Evolutionary conservation across 2,329 filamentous ascomycete species (phyloP).

Genomic region (Pyrenochaeta sp.): DNA sequence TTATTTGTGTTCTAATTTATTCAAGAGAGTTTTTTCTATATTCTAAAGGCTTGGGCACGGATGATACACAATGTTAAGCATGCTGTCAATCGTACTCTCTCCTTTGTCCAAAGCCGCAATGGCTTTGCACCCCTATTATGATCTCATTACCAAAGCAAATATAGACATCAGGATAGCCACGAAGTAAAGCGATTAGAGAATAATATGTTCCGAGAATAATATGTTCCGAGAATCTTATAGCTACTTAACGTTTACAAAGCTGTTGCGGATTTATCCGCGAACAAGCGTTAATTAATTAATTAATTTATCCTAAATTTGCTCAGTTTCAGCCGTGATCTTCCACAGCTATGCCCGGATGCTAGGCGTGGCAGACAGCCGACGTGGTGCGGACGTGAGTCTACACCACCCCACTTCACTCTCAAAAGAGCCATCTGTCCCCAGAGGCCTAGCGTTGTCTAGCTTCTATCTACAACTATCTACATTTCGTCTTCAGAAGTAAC

Average conservation of each 20-base stretch:
- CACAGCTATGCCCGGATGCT: conserved; percentile 15
- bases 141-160: neutral
- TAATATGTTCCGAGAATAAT: no score
- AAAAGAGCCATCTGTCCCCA: conserved; percentile 9
- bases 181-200: no score
- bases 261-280: neutral
- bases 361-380: conserved; percentile 16
- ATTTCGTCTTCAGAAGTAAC: conserved; percentile 11
- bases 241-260: no score
- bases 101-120: no score
- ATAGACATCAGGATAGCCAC: no score
- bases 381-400: conserved; percentile 9
- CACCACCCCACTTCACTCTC: conserved; percentile 7
- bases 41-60: no score
- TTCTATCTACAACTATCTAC: conserved; percentile 14
- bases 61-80: no score
- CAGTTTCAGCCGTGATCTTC: conserved; percentile 12
- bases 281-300: conserved; percentile 8
- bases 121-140: no score
- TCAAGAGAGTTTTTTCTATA: no score
- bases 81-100: no score
- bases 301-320: conserved; percentile 7
- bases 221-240: no score
- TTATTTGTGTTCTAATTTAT: no score
- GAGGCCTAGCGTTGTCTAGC: conserved; percentile 8